Conservation (phyloP, 2,329 filamentous ascomycete species). For the Albophoma yamanashiensis region DNA sequence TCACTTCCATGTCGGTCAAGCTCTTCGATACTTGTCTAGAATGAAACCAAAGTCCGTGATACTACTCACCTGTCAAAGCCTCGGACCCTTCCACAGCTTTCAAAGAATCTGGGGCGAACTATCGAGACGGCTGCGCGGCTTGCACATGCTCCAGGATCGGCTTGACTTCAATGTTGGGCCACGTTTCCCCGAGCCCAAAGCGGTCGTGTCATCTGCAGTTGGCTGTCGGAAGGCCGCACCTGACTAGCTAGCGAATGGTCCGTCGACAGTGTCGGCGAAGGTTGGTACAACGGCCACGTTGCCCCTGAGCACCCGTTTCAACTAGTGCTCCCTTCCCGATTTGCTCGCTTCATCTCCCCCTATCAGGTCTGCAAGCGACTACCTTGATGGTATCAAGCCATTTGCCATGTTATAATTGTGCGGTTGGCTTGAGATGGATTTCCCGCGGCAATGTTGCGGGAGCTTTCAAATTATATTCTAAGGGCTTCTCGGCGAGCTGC, state of each 20-base stretch:
- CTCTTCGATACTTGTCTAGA: not conserved
- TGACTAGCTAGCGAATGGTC: not conserved
- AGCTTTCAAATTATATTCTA: not conserved
- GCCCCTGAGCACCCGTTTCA: not conserved
- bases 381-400: slow-evolving; percentile 1
- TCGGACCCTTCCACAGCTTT: not conserved
- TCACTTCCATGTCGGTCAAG: not conserved
- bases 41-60: not conserved
- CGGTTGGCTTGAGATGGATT: not conserved
- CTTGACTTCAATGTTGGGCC: not conserved
- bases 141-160: not conserved
- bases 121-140: not conserved
- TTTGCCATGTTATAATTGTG: not conserved
- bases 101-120: not conserved
- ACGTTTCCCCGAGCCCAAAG: not conserved
- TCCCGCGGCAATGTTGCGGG: not conserved
- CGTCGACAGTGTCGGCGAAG: not conserved
- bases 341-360: slow-evolving; percentile 30
- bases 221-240: not conserved
- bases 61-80: not conserved
- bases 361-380: not conserved
- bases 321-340: slow-evolving; percentile 13
- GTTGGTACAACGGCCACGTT: not conserved
- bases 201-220: not conserved
- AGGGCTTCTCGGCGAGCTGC: not conserved